phyloP scores from a whole-genome alignment of 2,329 filamentous ascomycete species.

The Dothideomycetes sp. region DNA sequence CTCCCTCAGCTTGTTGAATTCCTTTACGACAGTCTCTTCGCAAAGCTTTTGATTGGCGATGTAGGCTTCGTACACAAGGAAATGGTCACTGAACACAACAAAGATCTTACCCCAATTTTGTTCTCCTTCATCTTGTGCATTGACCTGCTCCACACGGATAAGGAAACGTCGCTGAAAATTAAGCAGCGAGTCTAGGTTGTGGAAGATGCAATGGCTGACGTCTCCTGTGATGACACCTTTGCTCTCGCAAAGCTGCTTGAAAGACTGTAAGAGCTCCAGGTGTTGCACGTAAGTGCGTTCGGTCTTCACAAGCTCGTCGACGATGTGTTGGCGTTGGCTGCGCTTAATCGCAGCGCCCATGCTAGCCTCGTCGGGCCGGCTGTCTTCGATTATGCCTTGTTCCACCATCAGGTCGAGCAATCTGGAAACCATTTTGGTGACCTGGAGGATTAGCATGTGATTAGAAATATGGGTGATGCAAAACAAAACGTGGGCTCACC shows the following conservation, averaged over 20 bases:
- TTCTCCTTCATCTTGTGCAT: slow-evolving; percentile 61
- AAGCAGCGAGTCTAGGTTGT: slow-evolving; percentile 88
- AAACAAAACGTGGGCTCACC: slow-evolving; percentile 37
- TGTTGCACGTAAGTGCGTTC: slow-evolving; percentile 98
- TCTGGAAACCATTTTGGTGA: slow-evolving; percentile 82
- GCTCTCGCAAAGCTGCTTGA: slow-evolving; percentile 84
- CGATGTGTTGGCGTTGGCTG: slow-evolving; percentile 73
- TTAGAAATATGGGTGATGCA: slow-evolving; percentile 9
- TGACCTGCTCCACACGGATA: slow-evolving; percentile 91
- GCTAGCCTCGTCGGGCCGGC: slow-evolving; percentile 40
- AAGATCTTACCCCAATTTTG: slow-evolving; percentile 98
- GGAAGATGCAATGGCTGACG: slow-evolving; percentile 84
- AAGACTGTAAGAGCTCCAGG: slow-evolving; percentile 80
- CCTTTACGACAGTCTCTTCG: slow-evolving; percentile 68
- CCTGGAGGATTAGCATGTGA: slow-evolving; percentile 33
- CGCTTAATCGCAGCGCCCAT: slow-evolving; percentile 38
- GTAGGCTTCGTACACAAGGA: slow-evolving; percentile 91
- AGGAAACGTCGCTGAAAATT: slow-evolving; percentile 93
- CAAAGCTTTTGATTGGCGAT: slow-evolving; percentile 94
- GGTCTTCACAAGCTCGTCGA: slow-evolving; percentile 84
- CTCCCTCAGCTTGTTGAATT: slow-evolving; percentile 75
- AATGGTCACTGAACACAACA: slow-evolving; percentile 70
- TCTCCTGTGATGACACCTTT: slow-evolving; percentile 82
- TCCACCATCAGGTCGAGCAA: slow-evolving; percentile 80
- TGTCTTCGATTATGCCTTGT: slow-evolving; percentile 58